Evolutionary conservation across 1,284 basidiomycete species (phyloP), one percentile per base, ranked within the genome.

Genomic region (Cryptococcus sp.): DNA sequence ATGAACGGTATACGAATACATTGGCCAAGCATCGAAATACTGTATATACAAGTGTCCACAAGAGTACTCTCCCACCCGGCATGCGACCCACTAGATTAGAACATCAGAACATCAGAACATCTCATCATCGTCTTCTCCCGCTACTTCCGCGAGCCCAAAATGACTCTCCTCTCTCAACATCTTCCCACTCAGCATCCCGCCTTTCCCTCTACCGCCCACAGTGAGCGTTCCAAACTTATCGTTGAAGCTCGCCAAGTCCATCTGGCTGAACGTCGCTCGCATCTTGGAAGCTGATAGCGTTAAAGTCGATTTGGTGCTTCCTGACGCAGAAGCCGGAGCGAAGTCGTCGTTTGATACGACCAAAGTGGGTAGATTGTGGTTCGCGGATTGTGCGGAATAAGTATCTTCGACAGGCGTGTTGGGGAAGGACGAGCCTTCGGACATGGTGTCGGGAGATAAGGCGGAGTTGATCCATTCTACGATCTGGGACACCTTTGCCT

Each of bases 381-480:
- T 22, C 38, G 53, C 31, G 47, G 53, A n/a, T 17, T 27, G 39
- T 41, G 42, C 22, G 17, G 50, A 20, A 45, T 23, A 38, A 17
- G 27, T n/a, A 55, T 40, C 16, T 52, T 50, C 35, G 42, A 22
- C 19, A 11, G 23, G 31, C n/a, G 41, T 22, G 45, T 20, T 38
- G 49, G 11, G 15, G 47, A 27, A 22, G 54, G 40, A 49, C 56
- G 17, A 31, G 44, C 5, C 48, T 35, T 41, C 10, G 39, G 11
- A 13, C 40, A 13, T 31, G 39, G 16, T 60, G 50, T 15, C 54
- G 41, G 58, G 61, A 8, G 57, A 56, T 6, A 76, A 54, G 38
- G 70, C 66, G 7, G 65, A 42, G 51, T 68, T 72, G 59, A 76
- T 61, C 70, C 73, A 77, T 53, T 76, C 71, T 16, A 73, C 67